Evolutionary conservation across 352 stramenopile species (phyloP), one percentile per base, ranked within the genome.

Genomic region (Pilasporangium apinafurcum): DNA sequence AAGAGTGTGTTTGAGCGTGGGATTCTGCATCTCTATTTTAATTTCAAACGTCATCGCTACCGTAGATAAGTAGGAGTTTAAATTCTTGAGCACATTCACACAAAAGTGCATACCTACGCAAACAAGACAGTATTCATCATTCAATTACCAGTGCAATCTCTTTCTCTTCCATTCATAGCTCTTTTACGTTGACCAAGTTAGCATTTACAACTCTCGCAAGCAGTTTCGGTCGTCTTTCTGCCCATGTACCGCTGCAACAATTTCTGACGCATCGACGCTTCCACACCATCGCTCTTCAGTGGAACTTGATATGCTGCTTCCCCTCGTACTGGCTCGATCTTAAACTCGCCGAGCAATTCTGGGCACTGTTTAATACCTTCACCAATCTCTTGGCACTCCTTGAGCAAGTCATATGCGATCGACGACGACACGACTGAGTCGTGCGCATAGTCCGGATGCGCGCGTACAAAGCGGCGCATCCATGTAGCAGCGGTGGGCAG

Each of bases 1-100:
- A 93, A 95, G 51, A 98, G 93, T 56, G 92, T 97, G 18, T 99
- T 99, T 64, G 96, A 99, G 55, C 86, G 96, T 22, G 96, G 97
- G 27, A 93, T 99, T 18, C 68, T 99, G 32, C 95, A 97, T 37
- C 78, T 99, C 25, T 98, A 98, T 64, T 99, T 99, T 66, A 99
- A 99, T 58, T 99, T 99, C 65, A 98, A 98, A 58, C 93, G 91
- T 42, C 85, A 97, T 51, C 95, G 94, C 55, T 99, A 99, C 66
- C 83, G 96, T 43, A 79, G 96, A 50, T 99, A 86, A 26, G 14
- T 17, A 44, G 37, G 31, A 21, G 42, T 22, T 13, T 6, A 5
- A 36, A 5, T 3, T 21, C 37, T 20, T 27, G 9, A 13, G 14
- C 37, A 29, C 12, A 24, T 29, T 3, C 22, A 16, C 9, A 24